phyloP scores from a whole-genome alignment of 345 rosid genomes.

The Ailanthus altissimus region DNA sequence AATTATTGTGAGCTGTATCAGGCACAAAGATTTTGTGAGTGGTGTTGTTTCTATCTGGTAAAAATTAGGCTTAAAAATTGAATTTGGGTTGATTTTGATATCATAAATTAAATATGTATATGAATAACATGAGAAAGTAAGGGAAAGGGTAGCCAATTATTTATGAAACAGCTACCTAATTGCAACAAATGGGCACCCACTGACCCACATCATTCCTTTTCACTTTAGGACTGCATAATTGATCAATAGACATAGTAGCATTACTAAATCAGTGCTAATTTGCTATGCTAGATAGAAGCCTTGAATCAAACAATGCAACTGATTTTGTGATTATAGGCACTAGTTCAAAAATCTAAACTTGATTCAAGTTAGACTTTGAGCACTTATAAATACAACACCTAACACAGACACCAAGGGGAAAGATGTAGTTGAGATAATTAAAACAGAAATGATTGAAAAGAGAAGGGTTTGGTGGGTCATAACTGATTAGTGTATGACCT shows the following conservation, averaged over 20 bases:
- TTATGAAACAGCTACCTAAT: neutral
- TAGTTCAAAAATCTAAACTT: neutral
- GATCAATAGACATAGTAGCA: neutral
- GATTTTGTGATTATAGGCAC: neutral
- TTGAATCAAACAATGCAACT: neutral
- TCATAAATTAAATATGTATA: neutral
- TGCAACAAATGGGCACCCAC: neutral
- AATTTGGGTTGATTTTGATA: too few species aligned
- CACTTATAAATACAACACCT: neutral
- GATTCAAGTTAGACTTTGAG: neutral
- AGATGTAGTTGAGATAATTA: neutral
- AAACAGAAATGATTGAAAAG: neutral
- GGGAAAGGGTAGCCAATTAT: neutral
- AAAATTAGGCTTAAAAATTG: too few species aligned
- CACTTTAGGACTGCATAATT: neutral
- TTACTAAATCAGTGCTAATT: neutral
- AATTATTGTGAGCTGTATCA: too few species aligned
- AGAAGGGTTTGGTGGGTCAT: too few species aligned
- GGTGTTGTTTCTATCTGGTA: too few species aligned
- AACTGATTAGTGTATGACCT: too few species aligned
- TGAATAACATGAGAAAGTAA: neutral
- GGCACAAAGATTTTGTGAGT: neutral
- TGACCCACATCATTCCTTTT: neutral
- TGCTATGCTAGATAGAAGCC: neutral
- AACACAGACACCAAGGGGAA: neutral